These are phyloP conservation scores for Zygotorulaspora mrakii DNA, from an alignment of 1,139 yeast genomes.

Conservation along the genomic window DNA sequence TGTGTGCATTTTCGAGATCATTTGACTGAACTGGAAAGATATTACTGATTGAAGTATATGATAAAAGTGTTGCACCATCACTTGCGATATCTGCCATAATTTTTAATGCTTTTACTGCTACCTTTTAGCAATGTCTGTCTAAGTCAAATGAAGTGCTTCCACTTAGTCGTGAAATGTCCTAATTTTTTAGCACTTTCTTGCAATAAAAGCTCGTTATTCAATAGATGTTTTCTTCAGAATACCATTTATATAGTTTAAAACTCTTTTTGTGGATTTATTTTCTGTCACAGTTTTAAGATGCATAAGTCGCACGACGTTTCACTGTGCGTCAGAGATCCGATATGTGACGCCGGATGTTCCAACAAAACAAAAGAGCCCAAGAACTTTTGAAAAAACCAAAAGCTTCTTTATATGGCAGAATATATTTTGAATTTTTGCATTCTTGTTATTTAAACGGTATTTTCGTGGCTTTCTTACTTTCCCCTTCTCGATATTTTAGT, in stretches of 20 bases:
- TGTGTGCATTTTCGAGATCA: neutral
- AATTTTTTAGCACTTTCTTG: neutral
- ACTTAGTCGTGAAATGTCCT: neutral
- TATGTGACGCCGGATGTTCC: too few species aligned
- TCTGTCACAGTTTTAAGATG: neutral
- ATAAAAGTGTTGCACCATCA: neutral
- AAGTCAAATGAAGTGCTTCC: too few species aligned
- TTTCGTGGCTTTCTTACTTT: too few species aligned
- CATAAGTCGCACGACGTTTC: neutral
- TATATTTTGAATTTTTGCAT: too few species aligned
- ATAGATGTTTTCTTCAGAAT: neutral
- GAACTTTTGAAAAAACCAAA: too few species aligned
- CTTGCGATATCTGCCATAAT: neutral
- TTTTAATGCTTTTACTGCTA: neutral
- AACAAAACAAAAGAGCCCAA: too few species aligned
- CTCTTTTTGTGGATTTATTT: neutral
- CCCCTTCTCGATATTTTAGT: too few species aligned
- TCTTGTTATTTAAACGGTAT: too few species aligned
- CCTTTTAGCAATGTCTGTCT: too few species aligned
- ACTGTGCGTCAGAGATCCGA: neutral
- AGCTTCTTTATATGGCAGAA: too few species aligned
- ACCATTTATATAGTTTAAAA: too few species aligned
- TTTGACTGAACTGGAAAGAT: neutral
- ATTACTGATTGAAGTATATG: neutral
- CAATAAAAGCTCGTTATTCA: too few species aligned